These are phyloP conservation scores for Seiridium unicorne DNA, from an alignment of 2,329 filamentous ascomycete species.

Conservation along the genomic window DNA sequence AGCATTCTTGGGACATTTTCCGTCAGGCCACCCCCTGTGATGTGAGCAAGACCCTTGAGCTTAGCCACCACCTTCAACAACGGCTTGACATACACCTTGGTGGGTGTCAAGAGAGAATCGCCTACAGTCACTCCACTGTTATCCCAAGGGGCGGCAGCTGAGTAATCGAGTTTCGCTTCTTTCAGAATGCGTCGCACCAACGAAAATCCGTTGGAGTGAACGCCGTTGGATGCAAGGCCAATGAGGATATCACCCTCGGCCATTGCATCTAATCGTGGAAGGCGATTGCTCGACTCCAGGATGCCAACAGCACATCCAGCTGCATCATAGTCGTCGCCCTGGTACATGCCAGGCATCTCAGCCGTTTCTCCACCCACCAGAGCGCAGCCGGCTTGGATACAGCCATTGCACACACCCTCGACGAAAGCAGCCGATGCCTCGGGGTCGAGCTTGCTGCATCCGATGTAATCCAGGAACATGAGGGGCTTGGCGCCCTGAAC, in stretches of 20 bases:
- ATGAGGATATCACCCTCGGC: conserved; percentile 78
- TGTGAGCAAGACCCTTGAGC: conserved; percentile 92
- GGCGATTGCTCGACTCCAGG: conserved; percentile 65
- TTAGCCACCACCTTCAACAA: conserved; percentile 65
- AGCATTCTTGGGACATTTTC: conserved; percentile 97
- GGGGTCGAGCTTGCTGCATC: conserved; percentile 83
- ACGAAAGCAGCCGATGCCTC: conserved; percentile 81
- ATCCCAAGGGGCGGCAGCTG: conserved; percentile 76
- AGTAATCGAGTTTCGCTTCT: conserved; percentile 68
- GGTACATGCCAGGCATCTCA: conserved; percentile 96
- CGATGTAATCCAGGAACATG: conserved; percentile 98
- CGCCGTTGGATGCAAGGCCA: conserved; percentile 79
- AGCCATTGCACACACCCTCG: conserved; percentile 84
- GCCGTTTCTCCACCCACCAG: conserved; percentile 97
- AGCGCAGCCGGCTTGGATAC: conserved; percentile 79
- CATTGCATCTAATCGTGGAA: conserved; percentile 79
- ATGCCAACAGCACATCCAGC: conserved; percentile 88
- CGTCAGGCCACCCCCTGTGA: conserved; percentile 88
- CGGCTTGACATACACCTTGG: conserved; percentile 87
- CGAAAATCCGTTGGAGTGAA: conserved; percentile 97
- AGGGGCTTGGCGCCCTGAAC: conserved; percentile 93
- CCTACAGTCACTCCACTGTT: conserved; percentile 56
- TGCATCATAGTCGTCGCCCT: conserved; percentile 86
- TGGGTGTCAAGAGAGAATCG: conserved; percentile 79
- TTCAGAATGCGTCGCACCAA: conserved; percentile 90